These are phyloP conservation scores for Penicillium daleae DNA, from an alignment of 495 filamentous ascomycete species.

Conservation along the genomic window DNA sequence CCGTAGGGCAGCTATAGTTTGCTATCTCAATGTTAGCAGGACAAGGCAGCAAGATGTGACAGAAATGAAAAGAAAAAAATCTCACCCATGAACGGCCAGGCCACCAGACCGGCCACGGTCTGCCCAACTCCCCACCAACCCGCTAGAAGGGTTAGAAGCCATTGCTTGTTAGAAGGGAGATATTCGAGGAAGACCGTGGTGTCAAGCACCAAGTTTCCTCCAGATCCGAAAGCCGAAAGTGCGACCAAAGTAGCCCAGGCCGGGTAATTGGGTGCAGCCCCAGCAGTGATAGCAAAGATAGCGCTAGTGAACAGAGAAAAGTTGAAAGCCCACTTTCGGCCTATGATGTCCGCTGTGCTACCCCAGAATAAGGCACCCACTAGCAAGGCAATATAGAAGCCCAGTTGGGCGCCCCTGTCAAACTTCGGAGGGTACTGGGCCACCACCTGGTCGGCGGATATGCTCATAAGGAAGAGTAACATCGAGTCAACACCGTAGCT, in stretches of 20 bases:
- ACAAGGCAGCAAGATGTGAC: not conserved
- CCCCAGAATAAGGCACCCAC: constrained; percentile 46
- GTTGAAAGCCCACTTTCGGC: constrained; percentile 47
- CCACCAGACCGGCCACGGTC: constrained; percentile 24
- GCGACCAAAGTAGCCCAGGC: constrained; percentile 21
- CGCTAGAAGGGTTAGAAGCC: constrained; percentile 26
- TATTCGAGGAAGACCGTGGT: constrained; percentile 28
- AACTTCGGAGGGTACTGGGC: constrained; percentile 25
- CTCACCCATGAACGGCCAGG: constrained; percentile 25
- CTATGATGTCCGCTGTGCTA: constrained; percentile 46
- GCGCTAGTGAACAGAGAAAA: constrained; percentile 44
- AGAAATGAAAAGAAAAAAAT: not conserved
- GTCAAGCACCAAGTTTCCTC: constrained; percentile 25
- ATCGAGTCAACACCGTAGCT: constrained; percentile 25
- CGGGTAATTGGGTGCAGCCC: constrained; percentile 21
- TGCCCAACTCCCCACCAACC: constrained; percentile 29
- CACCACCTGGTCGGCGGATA: constrained; percentile 24
- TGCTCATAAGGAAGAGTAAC: constrained; percentile 26
- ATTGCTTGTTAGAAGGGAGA: constrained; percentile 26
- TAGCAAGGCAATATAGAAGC: constrained; percentile 31
- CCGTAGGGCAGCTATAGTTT: constrained; percentile 21
- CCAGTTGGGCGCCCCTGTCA: constrained; percentile 20
- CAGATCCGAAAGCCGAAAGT: constrained; percentile 25
- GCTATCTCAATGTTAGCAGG: constrained; percentile 11
- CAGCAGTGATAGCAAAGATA: constrained; percentile 23